These are phyloP conservation scores for Elasticomyces elasticus DNA, from an alignment of 495 filamentous ascomycete species.

Conservation along the genomic window DNA sequence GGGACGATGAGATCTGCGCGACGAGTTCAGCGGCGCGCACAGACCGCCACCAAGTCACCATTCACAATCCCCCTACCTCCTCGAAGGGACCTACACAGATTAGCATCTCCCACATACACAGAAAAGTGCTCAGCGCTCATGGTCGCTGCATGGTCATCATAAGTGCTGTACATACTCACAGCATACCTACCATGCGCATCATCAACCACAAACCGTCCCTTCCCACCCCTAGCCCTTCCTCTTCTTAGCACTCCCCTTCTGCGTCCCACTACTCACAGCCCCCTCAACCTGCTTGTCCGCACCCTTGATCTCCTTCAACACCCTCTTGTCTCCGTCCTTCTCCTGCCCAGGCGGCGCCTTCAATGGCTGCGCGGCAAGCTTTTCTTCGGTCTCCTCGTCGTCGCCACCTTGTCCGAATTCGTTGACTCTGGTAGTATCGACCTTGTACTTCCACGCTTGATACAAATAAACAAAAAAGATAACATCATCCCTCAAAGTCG, in stretches of 20 bases:
- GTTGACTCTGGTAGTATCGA: slow-evolving; percentile 87
- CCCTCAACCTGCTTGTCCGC: slow-evolving; percentile 24
- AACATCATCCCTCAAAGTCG: slow-evolving; percentile 86
- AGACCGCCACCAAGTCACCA: too few species aligned
- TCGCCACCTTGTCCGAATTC: slow-evolving; percentile 95
- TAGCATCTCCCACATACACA: too few species aligned
- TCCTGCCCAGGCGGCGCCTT: slow-evolving; percentile 26
- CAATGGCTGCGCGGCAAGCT: slow-evolving; percentile 30
- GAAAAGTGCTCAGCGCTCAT: too few species aligned
- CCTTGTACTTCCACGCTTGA: slow-evolving; percentile 83
- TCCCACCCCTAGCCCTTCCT: slow-evolving; percentile 23
- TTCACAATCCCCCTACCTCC: too few species aligned
- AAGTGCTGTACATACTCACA: too few species aligned
- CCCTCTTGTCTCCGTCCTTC: slow-evolving; percentile 31
- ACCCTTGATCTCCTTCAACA: background rate
- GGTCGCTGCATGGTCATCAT: too few species aligned
- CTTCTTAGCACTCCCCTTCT: slow-evolving; percentile 31
- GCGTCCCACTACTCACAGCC: slow-evolving; percentile 26
- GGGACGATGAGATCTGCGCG: too few species aligned
- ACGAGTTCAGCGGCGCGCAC: too few species aligned
- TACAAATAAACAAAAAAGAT: slow-evolving; percentile 99
- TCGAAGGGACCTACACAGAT: too few species aligned
- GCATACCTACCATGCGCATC: too few species aligned
- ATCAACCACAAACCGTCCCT: too few species aligned
- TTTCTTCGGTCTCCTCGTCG: slow-evolving; percentile 61